A percentile compares a stretch with the other conserved stretches of the same genome.
Evolutionary conservation across 1,284 basidiomycete species (phyloP).

Genomic region (Neolentinus lepideus): DNA sequence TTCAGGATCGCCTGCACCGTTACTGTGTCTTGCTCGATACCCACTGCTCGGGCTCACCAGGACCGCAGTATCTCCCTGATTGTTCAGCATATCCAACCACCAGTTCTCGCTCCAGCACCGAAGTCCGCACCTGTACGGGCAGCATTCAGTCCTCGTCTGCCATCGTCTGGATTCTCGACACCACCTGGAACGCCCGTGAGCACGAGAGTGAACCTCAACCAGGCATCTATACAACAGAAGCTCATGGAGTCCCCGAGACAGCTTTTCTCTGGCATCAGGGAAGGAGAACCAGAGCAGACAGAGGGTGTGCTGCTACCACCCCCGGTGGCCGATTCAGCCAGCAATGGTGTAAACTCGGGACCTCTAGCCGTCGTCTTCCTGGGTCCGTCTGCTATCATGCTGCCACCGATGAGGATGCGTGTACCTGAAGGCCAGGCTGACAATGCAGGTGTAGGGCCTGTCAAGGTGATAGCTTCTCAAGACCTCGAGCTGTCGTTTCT

Average conservation of each 20-base stretch:
- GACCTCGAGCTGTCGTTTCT: conserved; percentile 59
- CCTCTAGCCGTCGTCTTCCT: conserved; percentile 33
- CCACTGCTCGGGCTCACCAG: conserved; percentile 23
- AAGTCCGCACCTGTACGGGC: conserved; percentile 18
- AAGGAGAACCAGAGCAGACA: neutral
- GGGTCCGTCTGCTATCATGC: conserved; percentile 45
- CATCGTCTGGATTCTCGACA: conserved; percentile 42
- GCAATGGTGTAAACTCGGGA: neutral
- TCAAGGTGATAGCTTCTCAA: conserved; percentile 20
- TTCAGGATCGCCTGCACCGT: conserved; percentile 50
- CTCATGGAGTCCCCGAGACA: neutral
- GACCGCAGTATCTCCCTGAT: conserved; percentile 42
- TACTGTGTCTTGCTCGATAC: conserved; percentile 35
- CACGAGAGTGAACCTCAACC: conserved; percentile 15
- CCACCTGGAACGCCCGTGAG: conserved; percentile 19
- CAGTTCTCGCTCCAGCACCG: conserved; percentile 18
- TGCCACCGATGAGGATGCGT: conserved; percentile 25
- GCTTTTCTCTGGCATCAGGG: neutral
- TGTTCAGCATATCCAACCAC: conserved; percentile 55
- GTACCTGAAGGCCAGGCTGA: conserved; percentile 11
- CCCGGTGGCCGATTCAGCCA: neutral
- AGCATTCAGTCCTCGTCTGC: conserved; percentile 32
- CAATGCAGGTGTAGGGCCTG: conserved; percentile 7
- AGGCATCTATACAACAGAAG: conserved; percentile 17
- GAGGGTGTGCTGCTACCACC: neutral